Conservation (phyloP, 768 basidiomycete species). For the Hericium coralloides region DNA sequence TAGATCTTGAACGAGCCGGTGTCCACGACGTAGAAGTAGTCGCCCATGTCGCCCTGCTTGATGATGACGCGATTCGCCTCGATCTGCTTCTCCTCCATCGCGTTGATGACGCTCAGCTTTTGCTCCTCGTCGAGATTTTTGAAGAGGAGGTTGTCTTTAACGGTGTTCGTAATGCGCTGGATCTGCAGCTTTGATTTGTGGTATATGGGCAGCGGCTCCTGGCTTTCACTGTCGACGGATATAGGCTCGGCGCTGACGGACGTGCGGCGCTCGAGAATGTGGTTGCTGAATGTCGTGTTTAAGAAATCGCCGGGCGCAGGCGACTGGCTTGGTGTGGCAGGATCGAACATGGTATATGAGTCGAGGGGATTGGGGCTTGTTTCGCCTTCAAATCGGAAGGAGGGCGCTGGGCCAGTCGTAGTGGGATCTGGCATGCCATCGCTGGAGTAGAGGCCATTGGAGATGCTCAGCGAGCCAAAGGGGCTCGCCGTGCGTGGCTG, state of each 20-base stretch:
- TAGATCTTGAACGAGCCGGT: constrained; percentile 79
- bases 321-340: constrained; percentile 19
- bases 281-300: constrained; percentile 56
- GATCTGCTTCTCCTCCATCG: constrained; percentile 85
- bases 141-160: constrained; percentile 87
- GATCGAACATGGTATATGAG: constrained; percentile 28
- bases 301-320: constrained; percentile 54
- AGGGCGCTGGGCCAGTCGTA: constrained; percentile 32
- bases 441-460: constrained; percentile 62
- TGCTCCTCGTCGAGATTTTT: constrained; percentile 96
- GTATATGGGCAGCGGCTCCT: constrained; percentile 66
- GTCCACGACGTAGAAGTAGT: constrained; percentile 97
- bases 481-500: constrained; percentile 52
- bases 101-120: constrained; percentile 83
- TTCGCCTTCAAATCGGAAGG: constrained; percentile 50
- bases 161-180: constrained; percentile 78
- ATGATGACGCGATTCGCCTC: constrained; percentile 81
- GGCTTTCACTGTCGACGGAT: constrained; percentile 58
- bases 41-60: constrained; percentile 92
- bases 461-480: constrained; percentile 73
- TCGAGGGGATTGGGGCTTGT: constrained; percentile 39
- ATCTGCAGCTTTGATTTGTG: constrained; percentile 80
- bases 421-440: constrained; percentile 23
- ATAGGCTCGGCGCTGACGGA: constrained; percentile 97
- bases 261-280: constrained; percentile 81